Conservation (phyloP, 768 basidiomycete genomes). For the Termitomyces bulborhizus region DNA sequence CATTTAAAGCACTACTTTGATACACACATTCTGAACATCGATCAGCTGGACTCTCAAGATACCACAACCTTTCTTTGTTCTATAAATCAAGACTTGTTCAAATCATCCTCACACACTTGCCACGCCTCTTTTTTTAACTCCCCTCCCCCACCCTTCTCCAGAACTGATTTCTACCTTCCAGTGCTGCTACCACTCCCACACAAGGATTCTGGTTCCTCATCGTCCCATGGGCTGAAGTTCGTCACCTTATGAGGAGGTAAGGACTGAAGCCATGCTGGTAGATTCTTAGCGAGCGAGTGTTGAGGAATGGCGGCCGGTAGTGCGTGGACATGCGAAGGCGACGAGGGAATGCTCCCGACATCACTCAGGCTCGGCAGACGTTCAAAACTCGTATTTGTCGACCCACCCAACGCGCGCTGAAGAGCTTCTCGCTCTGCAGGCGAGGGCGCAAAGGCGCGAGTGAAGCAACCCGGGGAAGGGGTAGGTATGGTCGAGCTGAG, state of each 20-base stretch:
- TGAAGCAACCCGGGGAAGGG: conserved; percentile 42
- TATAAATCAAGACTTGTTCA: conserved; percentile 13
- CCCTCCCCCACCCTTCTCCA: background rate
- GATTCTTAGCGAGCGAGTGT: conserved; percentile 20
- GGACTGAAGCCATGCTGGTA: conserved; percentile 68
- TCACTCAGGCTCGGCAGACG: conserved; percentile 74
- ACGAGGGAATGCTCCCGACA: conserved; percentile 67
- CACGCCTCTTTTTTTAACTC: conserved; percentile 7
- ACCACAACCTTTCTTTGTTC: conserved; percentile 11
- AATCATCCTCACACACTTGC: conserved; percentile 9
- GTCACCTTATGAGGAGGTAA: conserved; percentile 61
- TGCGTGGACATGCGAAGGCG: conserved; percentile 50
- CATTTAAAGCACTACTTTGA: conserved; percentile 10
- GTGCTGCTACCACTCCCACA: conserved; percentile 5
- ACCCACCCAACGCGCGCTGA: conserved; percentile 70
- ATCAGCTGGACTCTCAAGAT: conserved; percentile 12
- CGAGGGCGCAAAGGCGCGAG: conserved; percentile 85
- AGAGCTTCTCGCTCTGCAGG: conserved; percentile 83
- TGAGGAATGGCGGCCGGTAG: conserved; percentile 19
- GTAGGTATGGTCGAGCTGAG: conserved; percentile 30
- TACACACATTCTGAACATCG: conserved; percentile 14
- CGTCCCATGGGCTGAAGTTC: conserved; percentile 81
- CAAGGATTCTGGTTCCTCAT: conserved; percentile 42
- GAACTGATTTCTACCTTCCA: conserved; percentile 12
- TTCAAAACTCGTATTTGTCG: conserved; percentile 70